Conservation (phyloP, 345 rosid species). For the Rhizophora mangle region DNA sequence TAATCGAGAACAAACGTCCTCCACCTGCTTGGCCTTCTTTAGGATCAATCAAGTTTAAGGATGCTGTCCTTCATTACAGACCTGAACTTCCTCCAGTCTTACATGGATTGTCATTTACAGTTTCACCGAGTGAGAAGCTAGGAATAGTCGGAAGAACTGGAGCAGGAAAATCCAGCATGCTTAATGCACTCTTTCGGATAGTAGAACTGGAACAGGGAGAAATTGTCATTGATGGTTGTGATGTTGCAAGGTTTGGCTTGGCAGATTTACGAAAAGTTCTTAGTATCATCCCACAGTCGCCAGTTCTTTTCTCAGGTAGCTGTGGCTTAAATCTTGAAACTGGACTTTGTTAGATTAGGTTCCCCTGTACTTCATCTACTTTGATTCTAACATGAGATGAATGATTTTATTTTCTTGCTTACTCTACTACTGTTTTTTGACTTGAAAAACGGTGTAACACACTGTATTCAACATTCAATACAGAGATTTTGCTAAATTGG, state of each 20-base stretch:
- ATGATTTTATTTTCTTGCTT: not conserved
- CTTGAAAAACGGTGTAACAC: not conserved
- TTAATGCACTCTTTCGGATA: constrained; percentile 87
- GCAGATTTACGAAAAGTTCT: constrained; percentile 86
- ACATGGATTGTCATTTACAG: constrained; percentile 69
- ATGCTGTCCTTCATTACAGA: constrained; percentile 87
- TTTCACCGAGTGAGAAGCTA: constrained; percentile 86
- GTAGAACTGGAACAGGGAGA: constrained; percentile 92
- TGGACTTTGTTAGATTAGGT: not conserved
- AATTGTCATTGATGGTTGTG: constrained; percentile 77
- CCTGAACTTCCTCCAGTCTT: constrained; percentile 94
- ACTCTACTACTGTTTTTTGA: not conserved
- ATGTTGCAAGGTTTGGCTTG: constrained; percentile 74
- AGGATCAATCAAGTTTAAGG: constrained; percentile 79
- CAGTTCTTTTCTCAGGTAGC: constrained; percentile 95
- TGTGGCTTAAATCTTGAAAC: not conserved
- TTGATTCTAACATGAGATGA: not conserved
- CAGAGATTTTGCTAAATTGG: no score
- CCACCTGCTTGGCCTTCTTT: constrained; percentile 99
- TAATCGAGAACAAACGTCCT: constrained; percentile 79
- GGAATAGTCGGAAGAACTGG: constrained; percentile 99
- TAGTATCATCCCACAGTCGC: constrained; percentile 97
- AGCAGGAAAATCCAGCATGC: constrained; percentile 98
- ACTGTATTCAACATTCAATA: no score
- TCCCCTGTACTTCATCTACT: no score